These are phyloP conservation scores for Thraustochytrium sp. DNA, from an alignment of 352 stramenopile genomes.

Conservation along the genomic window DNA sequence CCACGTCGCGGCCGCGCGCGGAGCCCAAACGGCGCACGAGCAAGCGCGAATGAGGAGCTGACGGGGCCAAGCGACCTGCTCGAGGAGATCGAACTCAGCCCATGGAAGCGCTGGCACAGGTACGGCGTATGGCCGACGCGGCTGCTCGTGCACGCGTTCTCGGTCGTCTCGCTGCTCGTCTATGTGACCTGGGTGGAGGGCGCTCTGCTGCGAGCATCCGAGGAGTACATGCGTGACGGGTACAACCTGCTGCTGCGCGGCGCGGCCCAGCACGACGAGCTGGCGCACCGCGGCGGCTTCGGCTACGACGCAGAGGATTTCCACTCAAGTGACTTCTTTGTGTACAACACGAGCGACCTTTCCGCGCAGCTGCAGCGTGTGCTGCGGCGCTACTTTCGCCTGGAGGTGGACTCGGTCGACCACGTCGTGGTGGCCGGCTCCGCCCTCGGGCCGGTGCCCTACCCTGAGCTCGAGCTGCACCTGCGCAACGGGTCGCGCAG, in stretches of 20 bases:
- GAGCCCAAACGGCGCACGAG: too few relatives aligned
- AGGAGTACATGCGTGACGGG: constrained; percentile 27
- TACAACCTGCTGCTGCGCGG: constrained; percentile 24
- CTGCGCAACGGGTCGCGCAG: background rate
- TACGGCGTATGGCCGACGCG: constrained; percentile 37
- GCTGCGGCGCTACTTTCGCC: constrained; percentile 25
- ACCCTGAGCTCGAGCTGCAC: background rate
- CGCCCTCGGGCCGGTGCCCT: background rate
- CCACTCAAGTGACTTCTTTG: constrained; percentile 36
- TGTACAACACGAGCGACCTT: constrained; percentile 37
- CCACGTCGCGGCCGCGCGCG: too few relatives aligned
- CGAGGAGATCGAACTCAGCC: constrained; percentile 42
- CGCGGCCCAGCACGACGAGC: constrained; percentile 37
- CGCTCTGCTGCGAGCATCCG: background rate
- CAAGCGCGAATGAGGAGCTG: too few relatives aligned
- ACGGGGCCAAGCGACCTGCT: constrained; percentile 20
- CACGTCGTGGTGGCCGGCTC: background rate
- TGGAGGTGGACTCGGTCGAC: constrained; percentile 4
- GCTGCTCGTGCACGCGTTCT: background rate
- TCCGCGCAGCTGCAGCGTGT: background rate
- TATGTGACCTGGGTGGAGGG: background rate
- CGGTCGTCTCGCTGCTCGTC: background rate
- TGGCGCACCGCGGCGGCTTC: constrained; percentile 26
- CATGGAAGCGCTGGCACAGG: background rate
- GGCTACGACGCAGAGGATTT: constrained; percentile 36